A percentile compares a stretch with the other conserved stretches of the same genome.
Conservation (phyloP, 2,329 filamentous ascomycete genomes). For the Neophaeococcomyces mojaviensis region DNA sequence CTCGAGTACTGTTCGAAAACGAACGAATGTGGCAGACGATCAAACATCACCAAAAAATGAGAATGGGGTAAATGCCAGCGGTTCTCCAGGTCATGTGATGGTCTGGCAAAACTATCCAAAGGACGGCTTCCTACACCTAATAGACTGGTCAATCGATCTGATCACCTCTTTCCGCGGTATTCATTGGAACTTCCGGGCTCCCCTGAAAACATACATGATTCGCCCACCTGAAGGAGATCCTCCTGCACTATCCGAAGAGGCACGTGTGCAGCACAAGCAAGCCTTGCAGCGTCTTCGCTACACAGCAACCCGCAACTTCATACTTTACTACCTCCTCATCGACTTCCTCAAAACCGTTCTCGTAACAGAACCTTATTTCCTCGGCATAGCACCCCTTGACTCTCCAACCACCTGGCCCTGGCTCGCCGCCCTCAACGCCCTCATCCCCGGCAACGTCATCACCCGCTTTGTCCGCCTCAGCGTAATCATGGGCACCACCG, state of each 20-base stretch:
- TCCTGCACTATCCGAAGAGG: conserved; percentile 15
- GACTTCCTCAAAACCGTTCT: conserved; percentile 63
- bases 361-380: conserved; percentile 73
- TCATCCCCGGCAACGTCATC: conserved; percentile 8
- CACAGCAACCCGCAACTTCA: conserved; percentile 27
- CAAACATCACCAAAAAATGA: background rate
- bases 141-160: conserved; percentile 53
- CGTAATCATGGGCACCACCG: conserved; percentile 50
- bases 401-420: conserved; percentile 30
- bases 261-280: conserved; percentile 3
- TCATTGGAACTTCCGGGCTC: conserved; percentile 52
- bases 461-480: conserved; percentile 51
- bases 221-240: conserved; percentile 13
- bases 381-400: conserved; percentile 45
- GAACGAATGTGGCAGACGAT: background rate
- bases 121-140: conserved; percentile 41
- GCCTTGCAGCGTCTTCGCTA: conserved; percentile 6
- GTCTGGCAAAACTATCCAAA: conserved; percentile 48
- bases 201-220: conserved; percentile 5
- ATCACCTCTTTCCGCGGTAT: conserved; percentile 52
- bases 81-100: conserved; percentile 20
- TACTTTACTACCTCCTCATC: conserved; percentile 56
- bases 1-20: background rate
- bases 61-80: conserved; percentile 13
- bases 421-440: conserved; percentile 12